These are phyloP conservation scores for Ascoidea asiatica DNA, from an alignment of 805 yeast genomes.

Conservation along the genomic window DNA sequence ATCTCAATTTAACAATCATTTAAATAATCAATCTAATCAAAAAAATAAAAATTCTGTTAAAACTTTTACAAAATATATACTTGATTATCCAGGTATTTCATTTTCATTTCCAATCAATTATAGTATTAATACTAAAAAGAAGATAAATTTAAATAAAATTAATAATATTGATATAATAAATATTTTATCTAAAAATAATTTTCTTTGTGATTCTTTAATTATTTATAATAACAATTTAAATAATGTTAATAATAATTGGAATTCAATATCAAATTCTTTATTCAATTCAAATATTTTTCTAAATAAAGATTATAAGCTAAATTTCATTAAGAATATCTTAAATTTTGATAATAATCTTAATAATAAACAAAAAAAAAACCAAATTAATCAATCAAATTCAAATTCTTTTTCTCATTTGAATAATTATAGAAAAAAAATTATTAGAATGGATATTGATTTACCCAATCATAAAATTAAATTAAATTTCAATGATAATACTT, in stretches of 20 bases:
- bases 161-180: too few relatives aligned
- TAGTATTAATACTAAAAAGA: not conserved
- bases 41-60: not conserved
- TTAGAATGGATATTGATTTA: conserved; percentile 2
- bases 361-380: too few relatives aligned
- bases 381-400: not conserved
- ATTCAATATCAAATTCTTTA: not conserved
- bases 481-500: conserved; percentile 1
- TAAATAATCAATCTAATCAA: conserved; percentile 30
- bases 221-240: too few relatives aligned
- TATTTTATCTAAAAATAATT: too few relatives aligned
- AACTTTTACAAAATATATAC: conserved; percentile 18
- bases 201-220: not conserved
- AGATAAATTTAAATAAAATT: too few relatives aligned
- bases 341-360: too few relatives aligned
- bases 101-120: conserved; percentile 15
- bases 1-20: conserved; percentile 27
- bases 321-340: too few relatives aligned
- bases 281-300: too few relatives aligned
- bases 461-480: conserved; percentile 1
- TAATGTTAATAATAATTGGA: not conserved
- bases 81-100: conserved; percentile 40
- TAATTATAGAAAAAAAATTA: too few relatives aligned
- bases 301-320: too few relatives aligned
- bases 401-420: not conserved